Conservation (phyloP, 345 rosid genomes). For the Theobroma cacao region DNA sequence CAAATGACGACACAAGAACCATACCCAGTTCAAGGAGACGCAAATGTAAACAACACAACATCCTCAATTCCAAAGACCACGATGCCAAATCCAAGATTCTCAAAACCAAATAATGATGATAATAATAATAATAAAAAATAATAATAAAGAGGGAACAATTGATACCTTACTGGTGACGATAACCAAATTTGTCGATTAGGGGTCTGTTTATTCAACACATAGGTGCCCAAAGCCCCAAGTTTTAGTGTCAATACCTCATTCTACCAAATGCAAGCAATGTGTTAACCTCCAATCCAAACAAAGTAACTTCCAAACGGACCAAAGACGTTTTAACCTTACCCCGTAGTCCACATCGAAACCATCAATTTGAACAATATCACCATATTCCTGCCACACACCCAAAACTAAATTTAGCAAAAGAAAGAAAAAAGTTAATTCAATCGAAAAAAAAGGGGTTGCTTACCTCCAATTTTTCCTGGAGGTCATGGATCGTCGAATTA, state of each 20-base stretch:
- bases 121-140: too few relatives aligned
- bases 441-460: background rate
- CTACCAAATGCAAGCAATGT: slow-evolving; percentile 34
- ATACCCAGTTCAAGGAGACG: background rate
- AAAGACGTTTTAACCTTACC: slow-evolving; percentile 43
- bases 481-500: slow-evolving; percentile 60
- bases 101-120: slow-evolving; percentile 3
- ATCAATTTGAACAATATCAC: slow-evolving; percentile 69
- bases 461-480: slow-evolving; percentile 89
- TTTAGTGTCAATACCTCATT: slow-evolving; percentile 87
- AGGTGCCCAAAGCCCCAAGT: slow-evolving; percentile 82
- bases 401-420: background rate
- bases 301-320: background rate
- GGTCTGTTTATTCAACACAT: slow-evolving; percentile 85
- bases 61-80: background rate
- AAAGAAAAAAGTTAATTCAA: background rate
- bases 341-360: slow-evolving; percentile 93
- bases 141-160: background rate
- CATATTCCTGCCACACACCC: slow-evolving; percentile 60
- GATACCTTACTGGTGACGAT: slow-evolving; percentile 84
- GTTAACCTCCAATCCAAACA: background rate
- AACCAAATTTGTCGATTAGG: slow-evolving; percentile 93
- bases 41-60: background rate
- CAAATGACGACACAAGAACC: background rate
- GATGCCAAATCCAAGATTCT: background rate